Evolutionary conservation across 176 grass and related monocot genomes (phyloP).

Genomic region (Guadua angustifolia): DNA sequence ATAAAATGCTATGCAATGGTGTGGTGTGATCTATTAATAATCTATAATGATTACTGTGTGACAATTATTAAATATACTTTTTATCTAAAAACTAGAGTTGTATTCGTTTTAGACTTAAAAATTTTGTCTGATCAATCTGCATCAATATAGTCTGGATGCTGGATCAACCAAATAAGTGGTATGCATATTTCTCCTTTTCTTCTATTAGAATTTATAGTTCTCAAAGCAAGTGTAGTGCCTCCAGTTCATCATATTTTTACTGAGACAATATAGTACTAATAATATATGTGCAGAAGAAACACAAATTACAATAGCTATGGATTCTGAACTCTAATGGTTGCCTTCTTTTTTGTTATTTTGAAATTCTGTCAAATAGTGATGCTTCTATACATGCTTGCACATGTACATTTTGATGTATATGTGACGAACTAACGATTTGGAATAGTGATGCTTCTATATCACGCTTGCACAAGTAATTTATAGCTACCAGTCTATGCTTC

Average conservation of each 20-base stretch:
- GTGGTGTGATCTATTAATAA: neutral
- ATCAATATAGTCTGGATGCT: neutral
- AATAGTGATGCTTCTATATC: no score
- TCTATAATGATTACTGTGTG: neutral
- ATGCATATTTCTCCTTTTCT: neutral
- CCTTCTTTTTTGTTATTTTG: slow-evolving; percentile 11
- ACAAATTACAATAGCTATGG: neutral
- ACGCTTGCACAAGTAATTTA: no score
- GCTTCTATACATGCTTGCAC: neutral
- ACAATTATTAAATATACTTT: neutral
- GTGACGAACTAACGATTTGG: no score
- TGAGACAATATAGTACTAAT: neutral
- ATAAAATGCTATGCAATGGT: neutral
- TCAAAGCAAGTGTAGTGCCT: neutral
- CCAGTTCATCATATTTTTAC: neutral
- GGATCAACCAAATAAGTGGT: neutral
- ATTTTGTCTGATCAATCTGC: neutral
- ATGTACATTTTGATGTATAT: neutral
- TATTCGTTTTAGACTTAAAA: no score
- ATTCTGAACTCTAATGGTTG: neutral
- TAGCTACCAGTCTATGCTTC: neutral
- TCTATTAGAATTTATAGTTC: neutral
- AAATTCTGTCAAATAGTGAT: neutral
- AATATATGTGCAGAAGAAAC: neutral
- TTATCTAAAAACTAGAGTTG: no score